Percentiles rank a stretch among this genome's conserved stretches.
phyloP scores from a whole-genome alignment of 768 basidiomycete species.

The Phylloporus sp. region DNA sequence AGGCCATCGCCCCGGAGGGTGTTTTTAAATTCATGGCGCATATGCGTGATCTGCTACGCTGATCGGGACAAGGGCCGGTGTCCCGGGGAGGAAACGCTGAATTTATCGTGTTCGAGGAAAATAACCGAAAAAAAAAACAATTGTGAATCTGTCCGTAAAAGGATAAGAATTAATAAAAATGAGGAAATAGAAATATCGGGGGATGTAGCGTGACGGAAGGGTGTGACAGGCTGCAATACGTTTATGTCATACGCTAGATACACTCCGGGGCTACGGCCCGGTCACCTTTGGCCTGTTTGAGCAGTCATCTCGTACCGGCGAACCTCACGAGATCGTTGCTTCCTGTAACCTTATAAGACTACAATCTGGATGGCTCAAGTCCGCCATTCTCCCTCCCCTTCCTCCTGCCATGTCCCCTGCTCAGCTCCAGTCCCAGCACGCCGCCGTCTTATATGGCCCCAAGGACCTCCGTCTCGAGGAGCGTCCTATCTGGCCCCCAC shows the following conservation, averaged over 20 bases:
- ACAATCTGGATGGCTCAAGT: slow-evolving; percentile 20
- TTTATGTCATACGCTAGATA: slow-evolving; percentile 26
- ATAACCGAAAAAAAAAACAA: slow-evolving; percentile 10
- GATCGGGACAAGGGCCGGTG: slow-evolving; percentile 32
- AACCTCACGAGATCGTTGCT: slow-evolving; percentile 34
- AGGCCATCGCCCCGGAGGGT: slow-evolving; percentile 3
- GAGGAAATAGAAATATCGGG: slow-evolving; percentile 21
- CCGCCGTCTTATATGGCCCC: slow-evolving; percentile 80
- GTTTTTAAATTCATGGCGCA: slow-evolving; percentile 21
- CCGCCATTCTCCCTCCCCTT: slow-evolving; percentile 22
- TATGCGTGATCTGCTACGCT: slow-evolving; percentile 24
- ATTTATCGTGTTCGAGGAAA: slow-evolving; percentile 4
- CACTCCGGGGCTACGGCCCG: slow-evolving; percentile 33
- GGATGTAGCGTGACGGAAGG: slow-evolving; percentile 20
- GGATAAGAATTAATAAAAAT: slow-evolving; percentile 19
- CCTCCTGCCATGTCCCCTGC: slow-evolving; percentile 38
- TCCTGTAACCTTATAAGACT: slow-evolving; percentile 33
- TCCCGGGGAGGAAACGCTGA: slow-evolving; percentile 15
- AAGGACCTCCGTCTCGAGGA: slow-evolving; percentile 79
- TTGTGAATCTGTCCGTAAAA: slow-evolving; percentile 10
- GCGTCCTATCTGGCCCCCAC: slow-evolving; percentile 69
- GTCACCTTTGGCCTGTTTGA: slow-evolving; percentile 20
- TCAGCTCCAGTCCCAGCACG: slow-evolving; percentile 54
- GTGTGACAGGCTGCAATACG: slow-evolving; percentile 20
- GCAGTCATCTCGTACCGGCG: slow-evolving; percentile 16